Evolutionary conservation across 1,284 basidiomycete genomes (phyloP), one percentile per base, ranked within the genome.

Genomic region (Ganoderma sinense): DNA sequence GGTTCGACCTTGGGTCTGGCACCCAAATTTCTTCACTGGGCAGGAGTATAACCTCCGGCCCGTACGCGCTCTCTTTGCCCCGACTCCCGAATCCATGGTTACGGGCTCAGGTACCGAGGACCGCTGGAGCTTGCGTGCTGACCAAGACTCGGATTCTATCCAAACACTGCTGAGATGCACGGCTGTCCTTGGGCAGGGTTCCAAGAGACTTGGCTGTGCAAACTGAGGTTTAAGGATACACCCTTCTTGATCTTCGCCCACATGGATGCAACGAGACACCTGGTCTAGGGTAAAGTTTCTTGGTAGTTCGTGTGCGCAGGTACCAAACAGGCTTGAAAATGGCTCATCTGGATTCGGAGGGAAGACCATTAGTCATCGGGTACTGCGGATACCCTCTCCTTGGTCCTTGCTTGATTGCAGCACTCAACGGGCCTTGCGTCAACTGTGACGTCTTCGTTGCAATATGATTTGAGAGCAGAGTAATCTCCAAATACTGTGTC

Each of bases 181-280:
- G 11, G 23, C 23, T 39, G 59, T 39, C 23, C 39, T 61, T 39
- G 39, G 39, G 29, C 59, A 41, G 16, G 16, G 16, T 29, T 14
- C 59, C n/a, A 61, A 61, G 59, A 23, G 39, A 20, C 59, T 43
- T 61, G 59, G 40, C 23, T 18, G 16, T 40, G 14, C 59, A 61
- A 61, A 41, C n/a, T 16, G 39, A 40, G 59, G 20, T 26, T 16
- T 14, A 26, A 29, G 23, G 13, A 23, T 29, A 41, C 59, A 41
- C 23, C 23, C 14, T 40, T 61, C 10, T 40, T n/a, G 23, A 6
- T 11, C 14, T 61, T 26, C n/a, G 36, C 39, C 4, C 39, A n/a
- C 36, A 43, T 40, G 40, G 23, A 61, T 13, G 16, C 59, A 61
- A 23, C 40, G 14, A 6, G 8, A 14, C 40, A 23, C 59, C 26